Percentiles rank a stretch among this genome's conserved stretches.
These are phyloP conservation scores for Ustanciosporium gigantosporum DNA, from an alignment of 1,284 basidiomycete species.

Conservation along the genomic window DNA sequence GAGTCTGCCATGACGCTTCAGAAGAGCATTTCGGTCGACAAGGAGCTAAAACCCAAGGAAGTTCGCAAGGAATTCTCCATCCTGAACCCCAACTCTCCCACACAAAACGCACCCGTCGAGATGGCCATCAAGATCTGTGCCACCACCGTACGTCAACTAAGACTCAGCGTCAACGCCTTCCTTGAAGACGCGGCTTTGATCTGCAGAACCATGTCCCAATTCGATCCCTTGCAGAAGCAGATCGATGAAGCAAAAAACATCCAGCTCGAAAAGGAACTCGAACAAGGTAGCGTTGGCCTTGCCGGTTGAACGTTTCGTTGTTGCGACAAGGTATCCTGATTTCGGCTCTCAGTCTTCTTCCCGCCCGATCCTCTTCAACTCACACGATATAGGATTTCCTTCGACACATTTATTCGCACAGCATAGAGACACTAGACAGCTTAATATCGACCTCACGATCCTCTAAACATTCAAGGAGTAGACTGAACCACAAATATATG, in stretches of 20 bases:
- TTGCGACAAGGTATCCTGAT: too few relatives aligned
- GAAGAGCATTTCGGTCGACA: conserved; percentile 43
- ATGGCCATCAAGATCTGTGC: conserved; percentile 43
- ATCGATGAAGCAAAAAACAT: conserved; percentile 26
- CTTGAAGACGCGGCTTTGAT: conserved; percentile 45
- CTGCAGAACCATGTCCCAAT: conserved; percentile 43
- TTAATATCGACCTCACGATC: too few relatives aligned
- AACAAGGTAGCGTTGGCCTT: conserved; percentile 45
- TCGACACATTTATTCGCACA: too few relatives aligned
- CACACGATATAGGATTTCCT: background rate
- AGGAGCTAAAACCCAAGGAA: conserved; percentile 49
- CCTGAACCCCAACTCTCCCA: conserved; percentile 4
- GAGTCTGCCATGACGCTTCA: conserved; percentile 25
- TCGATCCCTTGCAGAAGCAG: conserved; percentile 22
- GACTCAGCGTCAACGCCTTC: conserved; percentile 48
- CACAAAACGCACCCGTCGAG: conserved; percentile 7
- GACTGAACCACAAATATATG: too few relatives aligned
- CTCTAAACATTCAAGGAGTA: too few relatives aligned
- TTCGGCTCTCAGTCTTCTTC: too few relatives aligned
- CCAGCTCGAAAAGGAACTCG: conserved; percentile 32
- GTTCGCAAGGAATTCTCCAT: conserved; percentile 38
- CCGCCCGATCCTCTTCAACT: too few relatives aligned
- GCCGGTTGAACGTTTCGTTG: conserved; percentile 22
- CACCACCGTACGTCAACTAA: conserved; percentile 47
- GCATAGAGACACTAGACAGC: too few relatives aligned